A percentile compares a stretch with the other conserved stretches of the same genome.
phyloP scores from a whole-genome alignment of 768 basidiomycete species.

The Suillus subaureus region DNA sequence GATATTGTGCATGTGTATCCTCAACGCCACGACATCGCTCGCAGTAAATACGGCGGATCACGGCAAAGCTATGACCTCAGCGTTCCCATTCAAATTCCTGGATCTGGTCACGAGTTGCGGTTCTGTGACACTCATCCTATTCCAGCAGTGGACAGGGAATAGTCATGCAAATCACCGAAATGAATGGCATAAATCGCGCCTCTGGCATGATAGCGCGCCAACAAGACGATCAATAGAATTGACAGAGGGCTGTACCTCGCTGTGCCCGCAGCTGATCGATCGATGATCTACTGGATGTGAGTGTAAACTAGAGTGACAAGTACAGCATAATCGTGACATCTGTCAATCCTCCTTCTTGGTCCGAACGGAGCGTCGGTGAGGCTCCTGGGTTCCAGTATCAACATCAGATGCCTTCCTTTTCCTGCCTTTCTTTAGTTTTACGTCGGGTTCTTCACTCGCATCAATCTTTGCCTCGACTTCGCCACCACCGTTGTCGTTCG shows the following conservation, averaged over 20 bases:
- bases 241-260: background rate
- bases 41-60: background rate
- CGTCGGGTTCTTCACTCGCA: slow-evolving; percentile 7
- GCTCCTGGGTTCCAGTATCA: slow-evolving; percentile 12
- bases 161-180: background rate
- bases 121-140: background rate
- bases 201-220: too few relatives aligned
- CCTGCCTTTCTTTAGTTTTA: slow-evolving; percentile 11
- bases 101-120: background rate
- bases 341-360: slow-evolving; percentile 10
- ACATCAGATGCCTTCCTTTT: slow-evolving; percentile 26
- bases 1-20: background rate
- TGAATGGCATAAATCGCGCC: background rate
- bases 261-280: background rate
- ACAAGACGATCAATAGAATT: background rate
- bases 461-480: slow-evolving; percentile 11
- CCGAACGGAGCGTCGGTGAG: slow-evolving; percentile 27
- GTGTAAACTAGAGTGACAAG: background rate
- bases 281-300: background rate
- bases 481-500: background rate
- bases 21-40: background rate
- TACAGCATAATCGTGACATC: background rate
- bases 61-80: background rate
- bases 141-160: background rate
- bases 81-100: background rate